These are phyloP conservation scores for Citrus reticulata DNA, from an alignment of 345 rosid species.

Conservation along the genomic window DNA sequence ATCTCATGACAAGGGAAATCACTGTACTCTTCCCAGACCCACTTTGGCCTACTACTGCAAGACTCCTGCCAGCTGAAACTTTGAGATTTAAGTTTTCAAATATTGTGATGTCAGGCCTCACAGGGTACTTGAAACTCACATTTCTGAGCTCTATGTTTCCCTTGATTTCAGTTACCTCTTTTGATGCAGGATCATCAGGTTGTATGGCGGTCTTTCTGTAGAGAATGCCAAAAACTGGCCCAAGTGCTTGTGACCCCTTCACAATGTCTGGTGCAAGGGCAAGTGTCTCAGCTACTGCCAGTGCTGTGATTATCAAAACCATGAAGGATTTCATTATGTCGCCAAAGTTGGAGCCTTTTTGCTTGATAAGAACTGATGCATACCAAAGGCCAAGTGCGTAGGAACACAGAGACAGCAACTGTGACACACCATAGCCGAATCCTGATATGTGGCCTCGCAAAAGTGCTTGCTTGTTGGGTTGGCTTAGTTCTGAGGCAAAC, in stretches of 20 bases:
- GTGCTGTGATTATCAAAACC: slow-evolving; percentile 65
- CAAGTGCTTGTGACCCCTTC: slow-evolving; percentile 83
- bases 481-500: slow-evolving; percentile 53
- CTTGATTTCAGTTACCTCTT: slow-evolving; percentile 31
- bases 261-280: slow-evolving; percentile 83
- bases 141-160: slow-evolving; percentile 62
- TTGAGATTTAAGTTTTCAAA: slow-evolving; percentile 46
- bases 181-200: slow-evolving; percentile 40
- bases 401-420: slow-evolving; percentile 52
- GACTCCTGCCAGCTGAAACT: slow-evolving; percentile 54
- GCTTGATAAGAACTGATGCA: slow-evolving; percentile 55
- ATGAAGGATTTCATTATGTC: slow-evolving; percentile 61
- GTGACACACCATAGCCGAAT: slow-evolving; percentile 66
- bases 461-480: slow-evolving; percentile 55
- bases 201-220: slow-evolving; percentile 48
- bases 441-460: slow-evolving; percentile 79
- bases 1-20: slow-evolving; percentile 60
- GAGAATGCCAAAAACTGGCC: slow-evolving; percentile 64
- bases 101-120: slow-evolving; percentile 55
- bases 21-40: slow-evolving; percentile 91
- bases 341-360: slow-evolving; percentile 46
- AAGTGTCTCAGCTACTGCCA: slow-evolving; percentile 68
- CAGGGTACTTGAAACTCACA: slow-evolving; percentile 64
- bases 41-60: slow-evolving; percentile 76
- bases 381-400: slow-evolving; percentile 94